Base-by-base conservation (phyloP, 2,329 filamentous ascomycete genomes). In the Coniochaeta sp. region DNA sequence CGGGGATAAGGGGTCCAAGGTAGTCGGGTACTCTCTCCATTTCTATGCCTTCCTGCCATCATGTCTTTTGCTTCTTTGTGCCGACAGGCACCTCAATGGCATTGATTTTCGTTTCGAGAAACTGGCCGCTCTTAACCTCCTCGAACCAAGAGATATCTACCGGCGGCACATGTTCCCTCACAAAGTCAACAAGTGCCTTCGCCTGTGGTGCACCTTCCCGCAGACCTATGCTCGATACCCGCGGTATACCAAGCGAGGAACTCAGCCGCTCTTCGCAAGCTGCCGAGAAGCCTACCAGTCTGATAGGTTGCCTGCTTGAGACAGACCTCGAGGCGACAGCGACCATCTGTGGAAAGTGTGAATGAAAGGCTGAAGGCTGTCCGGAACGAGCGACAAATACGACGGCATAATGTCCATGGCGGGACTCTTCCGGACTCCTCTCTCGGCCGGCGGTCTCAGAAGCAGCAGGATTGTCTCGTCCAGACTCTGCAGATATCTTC, bases 151-250 rank as follows among this genome's bases (percentile, higher is more conserved):
- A 69, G 26, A 81, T 76, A 38, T 82, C 73, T 26, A 88, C 73
- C 1, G 77, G 70, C 1, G 77, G 71, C 1, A 90, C 83, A 60
- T 77, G 74, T 38, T 79, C 73, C 33, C 77, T 71, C 1, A 85
- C 78, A 64, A 85, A 83, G 4, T 85, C 78, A 26, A 87, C 69
- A 11, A 91, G 69, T 1, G 81, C 77, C 57, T 78, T 78, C 0
- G 82, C 78, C 47, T 82, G 80, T 0, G 86, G 85, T 0, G 87
- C 84, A 40, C 75, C 79, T 7, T 76, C 75, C 22, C 77, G 71
- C 7, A 91, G 70, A 0, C 81, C 89, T 34, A 91, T 74, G 24
- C 86, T 85, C 1, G 87, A 89, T 0, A 86, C 85, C 36, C 86
- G 79, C 0, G 86, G 84, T 11, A 90, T 77, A 1, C 82, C 82